A percentile compares a stretch with the other conserved stretches of the same genome.
These are phyloP conservation scores for Botrytis cinerea DNA, from an alignment of 2,329 filamentous ascomycete species.

Conservation along the genomic window DNA sequence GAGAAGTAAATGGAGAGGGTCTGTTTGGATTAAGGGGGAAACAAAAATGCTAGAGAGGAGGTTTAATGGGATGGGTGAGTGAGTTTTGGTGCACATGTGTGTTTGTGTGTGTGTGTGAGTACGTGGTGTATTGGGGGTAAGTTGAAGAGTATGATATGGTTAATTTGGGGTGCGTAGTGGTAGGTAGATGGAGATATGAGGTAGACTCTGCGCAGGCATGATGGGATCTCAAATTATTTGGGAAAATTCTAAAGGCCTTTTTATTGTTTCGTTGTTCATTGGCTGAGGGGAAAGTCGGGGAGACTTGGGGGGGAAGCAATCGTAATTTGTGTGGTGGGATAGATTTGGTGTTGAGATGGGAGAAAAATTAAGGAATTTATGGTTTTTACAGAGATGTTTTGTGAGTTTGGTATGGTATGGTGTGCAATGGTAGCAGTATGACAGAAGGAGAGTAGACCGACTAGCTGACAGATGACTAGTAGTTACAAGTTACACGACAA, in stretches of 20 bases:
- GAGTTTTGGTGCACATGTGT: too few relatives aligned
- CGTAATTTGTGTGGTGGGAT: background rate
- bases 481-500: background rate
- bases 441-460: background rate
- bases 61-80: background rate
- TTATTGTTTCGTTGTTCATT: background rate
- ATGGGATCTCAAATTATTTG: background rate
- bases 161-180: accelerated
- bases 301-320: background rate
- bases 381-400: background rate
- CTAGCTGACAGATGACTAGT: background rate
- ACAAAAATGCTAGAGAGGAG: background rate
- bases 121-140: background rate
- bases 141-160: background rate
- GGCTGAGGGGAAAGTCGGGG: background rate
- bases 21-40: background rate
- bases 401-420: background rate
- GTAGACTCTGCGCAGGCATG: background rate
- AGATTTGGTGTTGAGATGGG: background rate
- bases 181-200: background rate
- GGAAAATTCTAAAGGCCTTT: accelerated
- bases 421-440: background rate
- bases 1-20: too few relatives aligned
- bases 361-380: background rate
- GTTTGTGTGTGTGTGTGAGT: background rate